Evolutionary conservation across 1,139 yeast species (phyloP).

Genomic region (Saccharomycopsis crataegensis): DNA sequence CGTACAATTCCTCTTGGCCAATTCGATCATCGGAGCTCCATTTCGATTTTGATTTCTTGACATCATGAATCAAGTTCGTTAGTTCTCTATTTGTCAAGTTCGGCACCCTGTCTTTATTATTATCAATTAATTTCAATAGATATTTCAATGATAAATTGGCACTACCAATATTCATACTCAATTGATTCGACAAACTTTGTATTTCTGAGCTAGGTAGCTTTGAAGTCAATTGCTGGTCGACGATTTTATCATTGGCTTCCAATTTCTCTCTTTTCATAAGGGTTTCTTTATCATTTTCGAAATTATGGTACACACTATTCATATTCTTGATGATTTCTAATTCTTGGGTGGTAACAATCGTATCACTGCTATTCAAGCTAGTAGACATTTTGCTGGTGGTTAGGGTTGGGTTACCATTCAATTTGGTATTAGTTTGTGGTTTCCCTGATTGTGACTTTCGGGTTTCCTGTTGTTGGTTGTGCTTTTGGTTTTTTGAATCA

Average conservation of each 20-base stretch:
- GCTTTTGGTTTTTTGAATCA: neutral
- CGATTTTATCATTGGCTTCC: conserved; percentile 70
- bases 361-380: conserved; percentile 15
- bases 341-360: conserved; percentile 22
- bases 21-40: conserved; percentile 94
- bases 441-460: neutral
- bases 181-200: conserved; percentile 11
- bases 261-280: conserved; percentile 67
- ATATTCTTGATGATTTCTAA: conserved; percentile 37
- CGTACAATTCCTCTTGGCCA: conserved; percentile 96
- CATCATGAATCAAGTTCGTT: conserved; percentile 81
- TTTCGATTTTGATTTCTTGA: conserved; percentile 87
- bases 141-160: conserved; percentile 79
- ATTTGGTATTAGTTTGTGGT: conserved; percentile 5
- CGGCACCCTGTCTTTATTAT: conserved; percentile 58
- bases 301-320: conserved; percentile 68
- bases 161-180: conserved; percentile 55
- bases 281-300: conserved; percentile 78
- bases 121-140: conserved; percentile 69
- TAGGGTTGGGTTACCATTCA: conserved; percentile 24
- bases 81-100: conserved; percentile 79
- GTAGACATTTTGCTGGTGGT: conserved; percentile 18
- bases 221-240: conserved; percentile 33
- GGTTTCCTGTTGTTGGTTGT: neutral
- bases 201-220: neutral